Evolutionary conservation across 371 early-diverging fungal species (phyloP).

Genomic region (Rhizopus stolonifer): DNA sequence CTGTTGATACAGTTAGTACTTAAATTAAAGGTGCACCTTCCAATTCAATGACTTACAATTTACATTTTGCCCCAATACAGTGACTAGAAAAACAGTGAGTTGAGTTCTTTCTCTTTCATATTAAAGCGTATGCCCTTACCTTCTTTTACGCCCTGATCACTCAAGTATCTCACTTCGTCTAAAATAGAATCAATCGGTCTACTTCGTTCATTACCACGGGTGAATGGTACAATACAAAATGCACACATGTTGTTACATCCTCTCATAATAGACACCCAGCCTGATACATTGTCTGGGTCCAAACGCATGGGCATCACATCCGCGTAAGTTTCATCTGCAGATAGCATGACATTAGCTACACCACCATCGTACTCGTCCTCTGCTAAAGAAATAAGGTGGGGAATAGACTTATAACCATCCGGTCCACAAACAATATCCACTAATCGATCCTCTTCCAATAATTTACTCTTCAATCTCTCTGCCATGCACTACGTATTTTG

Average conservation of each 20-base stretch:
- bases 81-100: constrained; percentile 34
- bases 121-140: constrained; percentile 15
- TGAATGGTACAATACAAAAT: constrained; percentile 81
- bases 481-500: constrained; percentile 65
- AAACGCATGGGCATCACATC: constrained; percentile 78
- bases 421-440: constrained; percentile 84
- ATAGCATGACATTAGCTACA: constrained; percentile 80
- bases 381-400: constrained; percentile 67
- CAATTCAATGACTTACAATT: constrained; percentile 46
- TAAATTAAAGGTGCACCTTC: not conserved
- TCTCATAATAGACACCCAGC: constrained; percentile 75
- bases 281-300: constrained; percentile 59
- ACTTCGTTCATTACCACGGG: constrained; percentile 70
- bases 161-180: constrained; percentile 63
- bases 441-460: constrained; percentile 69
- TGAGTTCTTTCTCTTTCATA: not conserved
- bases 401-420: constrained; percentile 77
- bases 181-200: constrained; percentile 73
- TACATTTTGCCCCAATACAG: constrained; percentile 81
- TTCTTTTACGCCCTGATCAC: constrained; percentile 73
- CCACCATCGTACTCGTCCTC: constrained; percentile 61
- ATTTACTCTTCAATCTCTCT: constrained; percentile 71
- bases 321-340: constrained; percentile 83
- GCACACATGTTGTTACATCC: constrained; percentile 87
- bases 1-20: constrained; percentile 8